Conservation (phyloP, 352 stramenopile genomes). For the Globisporangium takayamanum region DNA sequence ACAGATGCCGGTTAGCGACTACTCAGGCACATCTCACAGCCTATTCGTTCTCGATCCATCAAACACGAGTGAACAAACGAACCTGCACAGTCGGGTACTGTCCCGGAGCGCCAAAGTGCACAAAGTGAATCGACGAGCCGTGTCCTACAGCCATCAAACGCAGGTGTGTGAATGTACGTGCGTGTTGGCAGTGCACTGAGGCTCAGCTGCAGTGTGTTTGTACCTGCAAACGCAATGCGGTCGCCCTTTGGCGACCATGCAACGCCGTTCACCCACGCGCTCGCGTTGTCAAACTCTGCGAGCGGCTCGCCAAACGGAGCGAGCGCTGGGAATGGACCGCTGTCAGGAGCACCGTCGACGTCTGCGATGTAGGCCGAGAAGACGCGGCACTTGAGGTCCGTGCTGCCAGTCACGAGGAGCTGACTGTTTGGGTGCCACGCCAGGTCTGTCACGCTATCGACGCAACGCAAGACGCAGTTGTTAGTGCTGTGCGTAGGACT, state of each 20-base stretch:
- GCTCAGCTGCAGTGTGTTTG: not conserved
- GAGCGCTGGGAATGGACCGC: constrained; percentile 66
- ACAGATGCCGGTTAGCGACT: not conserved
- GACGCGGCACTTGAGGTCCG: constrained; percentile 92
- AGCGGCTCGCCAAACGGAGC: constrained; percentile 77
- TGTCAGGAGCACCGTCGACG: constrained; percentile 67
- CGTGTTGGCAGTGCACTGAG: no score
- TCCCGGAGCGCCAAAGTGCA: constrained; percentile 69
- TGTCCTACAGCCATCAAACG: constrained; percentile 34
- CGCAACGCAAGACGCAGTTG: not conserved
- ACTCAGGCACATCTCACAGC: no score
- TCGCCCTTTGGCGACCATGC: constrained; percentile 89
- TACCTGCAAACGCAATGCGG: constrained; percentile 80
- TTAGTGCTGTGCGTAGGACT: no score
- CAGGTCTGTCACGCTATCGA: constrained; percentile 73
- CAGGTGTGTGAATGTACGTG: no score
- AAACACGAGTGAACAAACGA: not conserved
- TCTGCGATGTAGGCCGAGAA: constrained; percentile 86
- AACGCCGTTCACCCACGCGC: constrained; percentile 89
- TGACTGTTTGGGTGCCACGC: constrained; percentile 93
- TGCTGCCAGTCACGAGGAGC: constrained; percentile 87
- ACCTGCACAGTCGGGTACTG: constrained; percentile 74
- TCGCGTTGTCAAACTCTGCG: constrained; percentile 84
- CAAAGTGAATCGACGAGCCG: constrained; percentile 89
- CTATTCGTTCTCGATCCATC: not conserved